These are phyloP conservation scores for Xylariaceae sp. DNA, from an alignment of 2,329 filamentous ascomycete species.

Conservation along the genomic window DNA sequence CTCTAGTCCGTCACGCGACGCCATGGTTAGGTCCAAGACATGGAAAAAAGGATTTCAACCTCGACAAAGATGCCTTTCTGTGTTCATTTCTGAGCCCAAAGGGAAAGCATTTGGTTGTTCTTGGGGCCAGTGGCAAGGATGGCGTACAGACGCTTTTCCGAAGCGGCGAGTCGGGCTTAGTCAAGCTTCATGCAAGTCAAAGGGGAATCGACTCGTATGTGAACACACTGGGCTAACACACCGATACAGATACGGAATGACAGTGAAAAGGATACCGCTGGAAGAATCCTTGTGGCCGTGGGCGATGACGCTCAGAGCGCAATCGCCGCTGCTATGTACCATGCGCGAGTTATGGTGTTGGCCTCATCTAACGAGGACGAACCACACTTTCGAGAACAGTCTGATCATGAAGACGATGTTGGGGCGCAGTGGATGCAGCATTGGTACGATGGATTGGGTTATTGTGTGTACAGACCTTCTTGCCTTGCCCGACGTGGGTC, in stretches of 20 bases:
- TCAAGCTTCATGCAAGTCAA: conserved; percentile 62
- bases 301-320: conserved; percentile 72
- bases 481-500: not conserved
- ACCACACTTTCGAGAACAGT: conserved; percentile 45
- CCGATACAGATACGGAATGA: conserved; percentile 62
- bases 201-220: conserved; percentile 1
- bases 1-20: conserved; percentile 73
- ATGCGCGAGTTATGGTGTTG: conserved; percentile 64
- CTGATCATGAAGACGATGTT: conserved; percentile 46
- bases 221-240: conserved; percentile 1
- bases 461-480: conserved; percentile 54
- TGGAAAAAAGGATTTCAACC: conserved; percentile 62
- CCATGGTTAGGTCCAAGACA: conserved; percentile 91
- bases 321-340: conserved; percentile 79
- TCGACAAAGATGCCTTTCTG: conserved; percentile 76
- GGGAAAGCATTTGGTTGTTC: conserved; percentile 72
- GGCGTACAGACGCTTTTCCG: conserved; percentile 69
- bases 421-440: conserved; percentile 71
- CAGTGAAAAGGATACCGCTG: conserved; percentile 49
- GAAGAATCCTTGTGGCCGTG: conserved; percentile 67
- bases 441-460: conserved; percentile 91
- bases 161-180: conserved; percentile 60
- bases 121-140: conserved; percentile 73
- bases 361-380: conserved; percentile 42
- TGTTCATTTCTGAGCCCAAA: conserved; percentile 71